A percentile compares a stretch with the other conserved stretches of the same genome.
phyloP scores from a whole-genome alignment of 768 basidiomycete species.

The Lentinula guzmanii region DNA sequence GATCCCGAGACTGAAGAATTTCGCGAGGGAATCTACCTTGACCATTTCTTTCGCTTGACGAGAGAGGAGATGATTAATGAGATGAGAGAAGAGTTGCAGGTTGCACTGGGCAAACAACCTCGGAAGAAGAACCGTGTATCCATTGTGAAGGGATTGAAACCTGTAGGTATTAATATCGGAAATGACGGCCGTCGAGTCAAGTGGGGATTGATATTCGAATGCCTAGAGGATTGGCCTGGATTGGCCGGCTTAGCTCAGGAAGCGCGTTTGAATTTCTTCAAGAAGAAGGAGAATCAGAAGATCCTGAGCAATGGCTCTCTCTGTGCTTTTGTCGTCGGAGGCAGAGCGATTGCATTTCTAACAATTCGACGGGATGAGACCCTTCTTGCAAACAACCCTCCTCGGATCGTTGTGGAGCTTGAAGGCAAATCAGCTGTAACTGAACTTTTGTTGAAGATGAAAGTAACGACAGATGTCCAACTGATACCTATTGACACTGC shows the following conservation, averaged over 20 bases:
- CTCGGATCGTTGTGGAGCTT: constrained; percentile 48
- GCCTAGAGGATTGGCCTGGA: constrained; percentile 28
- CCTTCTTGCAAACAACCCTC: constrained; percentile 38
- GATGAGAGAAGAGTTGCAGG: constrained; percentile 49
- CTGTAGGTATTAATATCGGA: constrained; percentile 22
- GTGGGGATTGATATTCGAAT: constrained; percentile 37
- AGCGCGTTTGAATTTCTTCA: neutral
- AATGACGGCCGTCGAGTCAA: constrained; percentile 19
- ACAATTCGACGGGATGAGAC: constrained; percentile 50
- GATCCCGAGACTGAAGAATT: constrained; percentile 30
- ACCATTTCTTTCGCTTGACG: constrained; percentile 61
- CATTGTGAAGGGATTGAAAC: constrained; percentile 28
- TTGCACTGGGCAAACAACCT: constrained; percentile 32
- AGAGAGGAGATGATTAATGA: constrained; percentile 60
- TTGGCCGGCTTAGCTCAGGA: constrained; percentile 10
- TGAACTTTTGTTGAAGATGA: constrained; percentile 34
- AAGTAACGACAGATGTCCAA: constrained; percentile 26
- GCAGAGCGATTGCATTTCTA: constrained; percentile 44
- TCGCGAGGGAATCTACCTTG: constrained; percentile 45
- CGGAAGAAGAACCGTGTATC: constrained; percentile 29
- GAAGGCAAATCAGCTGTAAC: constrained; percentile 33
- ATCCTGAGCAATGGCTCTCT: constrained; percentile 50
- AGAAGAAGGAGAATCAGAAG: constrained; percentile 27
- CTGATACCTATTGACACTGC: constrained; percentile 58
- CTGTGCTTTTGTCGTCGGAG: constrained; percentile 44